A percentile compares a stretch with the other conserved stretches of the same genome.
These are phyloP conservation scores for Ichthyophthirius multifiliis DNA, from an alignment of 169 alveolate species.

Conservation along the genomic window DNA sequence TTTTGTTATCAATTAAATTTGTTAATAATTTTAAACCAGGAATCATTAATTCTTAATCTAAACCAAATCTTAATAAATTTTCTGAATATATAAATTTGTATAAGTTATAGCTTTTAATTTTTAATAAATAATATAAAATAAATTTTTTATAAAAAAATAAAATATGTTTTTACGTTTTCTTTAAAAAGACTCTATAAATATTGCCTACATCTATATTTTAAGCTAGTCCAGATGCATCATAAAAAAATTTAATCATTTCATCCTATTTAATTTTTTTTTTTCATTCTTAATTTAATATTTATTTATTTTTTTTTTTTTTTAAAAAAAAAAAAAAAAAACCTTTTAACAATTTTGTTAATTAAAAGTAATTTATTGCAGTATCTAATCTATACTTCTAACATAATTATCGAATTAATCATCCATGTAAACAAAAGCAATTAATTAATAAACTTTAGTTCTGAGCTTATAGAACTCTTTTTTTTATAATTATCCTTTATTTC, in stretches of 20 bases:
- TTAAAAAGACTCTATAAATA: not conserved
- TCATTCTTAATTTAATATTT: no score
- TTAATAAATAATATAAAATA: not conserved
- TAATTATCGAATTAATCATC: not conserved
- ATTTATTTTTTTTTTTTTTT: not conserved
- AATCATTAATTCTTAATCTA: not conserved
- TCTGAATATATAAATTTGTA: conserved; percentile 3
- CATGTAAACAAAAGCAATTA: not conserved
- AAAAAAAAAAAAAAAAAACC: not conserved
- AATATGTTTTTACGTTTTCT: conserved; percentile 2
- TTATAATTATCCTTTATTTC: not conserved
- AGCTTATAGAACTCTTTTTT: not conserved
- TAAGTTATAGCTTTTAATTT: not conserved
- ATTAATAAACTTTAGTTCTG: not conserved
- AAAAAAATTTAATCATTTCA: not conserved
- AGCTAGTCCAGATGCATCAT: conserved; percentile 1
- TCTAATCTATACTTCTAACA: not conserved
- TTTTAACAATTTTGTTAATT: not conserved
- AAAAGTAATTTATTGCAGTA: not conserved
- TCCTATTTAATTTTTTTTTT: no score
- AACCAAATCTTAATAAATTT: not conserved
- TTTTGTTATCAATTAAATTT: not conserved
- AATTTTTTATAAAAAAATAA: not conserved
- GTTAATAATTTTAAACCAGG: not conserved
- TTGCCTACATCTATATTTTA: not conserved